Conservation (phyloP, 2,329 filamentous ascomycete species). For the Talaromyces sp. region DNA sequence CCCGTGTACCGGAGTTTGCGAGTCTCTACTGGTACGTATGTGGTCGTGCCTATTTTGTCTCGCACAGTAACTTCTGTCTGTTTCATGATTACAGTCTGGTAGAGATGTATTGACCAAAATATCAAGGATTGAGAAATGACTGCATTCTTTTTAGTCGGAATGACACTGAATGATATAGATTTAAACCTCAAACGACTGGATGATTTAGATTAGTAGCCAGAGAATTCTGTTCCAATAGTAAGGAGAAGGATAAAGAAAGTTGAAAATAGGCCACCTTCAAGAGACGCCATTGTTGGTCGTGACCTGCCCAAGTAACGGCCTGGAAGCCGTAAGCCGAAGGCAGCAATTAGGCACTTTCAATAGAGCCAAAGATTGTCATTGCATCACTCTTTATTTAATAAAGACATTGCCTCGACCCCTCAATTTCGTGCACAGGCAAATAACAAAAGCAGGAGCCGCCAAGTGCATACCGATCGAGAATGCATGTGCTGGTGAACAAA, state of each 20-base stretch:
- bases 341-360: background rate
- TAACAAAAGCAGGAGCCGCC: background rate
- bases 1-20: background rate
- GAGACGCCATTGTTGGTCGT: background rate
- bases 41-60: background rate
- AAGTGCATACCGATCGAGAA: background rate
- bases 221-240: background rate
- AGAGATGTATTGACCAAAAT: background rate
- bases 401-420: background rate
- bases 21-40: background rate
- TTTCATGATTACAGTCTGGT: background rate
- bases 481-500: background rate
- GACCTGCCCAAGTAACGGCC: background rate
- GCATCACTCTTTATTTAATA: background rate
- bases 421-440: background rate
- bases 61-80: background rate
- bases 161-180: background rate
- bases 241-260: background rate
- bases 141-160: background rate
- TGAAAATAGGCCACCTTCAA: background rate
- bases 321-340: background rate
- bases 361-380: background rate
- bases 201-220: background rate
- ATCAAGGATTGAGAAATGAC: background rate
- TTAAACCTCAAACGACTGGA: background rate